Evolutionary conservation across 164 flowering plant genomes (phyloP), one percentile per base, ranked within the genome.

Genomic region (Cinnamomum micranthum): DNA sequence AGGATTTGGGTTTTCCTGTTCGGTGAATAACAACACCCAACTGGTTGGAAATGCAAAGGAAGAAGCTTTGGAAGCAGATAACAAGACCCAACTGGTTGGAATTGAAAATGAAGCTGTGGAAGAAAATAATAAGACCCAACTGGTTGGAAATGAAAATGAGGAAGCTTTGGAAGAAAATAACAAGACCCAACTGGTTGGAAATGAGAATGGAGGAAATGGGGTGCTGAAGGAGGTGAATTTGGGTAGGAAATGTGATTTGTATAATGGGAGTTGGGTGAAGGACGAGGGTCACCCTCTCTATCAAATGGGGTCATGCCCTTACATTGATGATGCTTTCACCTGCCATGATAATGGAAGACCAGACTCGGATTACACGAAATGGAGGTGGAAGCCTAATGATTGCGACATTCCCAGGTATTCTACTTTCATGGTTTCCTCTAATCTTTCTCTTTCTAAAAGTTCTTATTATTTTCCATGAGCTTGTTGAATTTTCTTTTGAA

Each of bases 301-400:
- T 69, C 10, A 75, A 63, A 85, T 92, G 3, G 88, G 90, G 73
- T 82, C 90, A 65, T 93, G 98, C 74, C 97, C 97, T 50, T 91
- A 83, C 77, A 92, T 94, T 5, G 97, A 94, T 75, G 97, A 88
- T 70, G 95, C 89, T 78, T 92, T 79, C 84, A 85, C 80, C 72
- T 94, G 98, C 76, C 89, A 88, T 75, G 76, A 65, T 27, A 94
- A 94, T 80, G 94, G 98, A 9, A 85, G 98, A 75, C 77, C 69
- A 3, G 98, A 93, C 68, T 79, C 84, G 0, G 86, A 82, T 63
- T 94, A 91, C 81, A 64, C 82, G 69, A 86, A 87, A 47, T 93
- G 98, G 98, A 77, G 95, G 33, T 93, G 98, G 98, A 87, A 90
- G 85, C 97, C 98, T 25, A 77, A 89, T 59, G 94, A 72, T 23